phyloP scores from a whole-genome alignment of 352 stramenopile genomes.

The Phytophthora multivora region DNA sequence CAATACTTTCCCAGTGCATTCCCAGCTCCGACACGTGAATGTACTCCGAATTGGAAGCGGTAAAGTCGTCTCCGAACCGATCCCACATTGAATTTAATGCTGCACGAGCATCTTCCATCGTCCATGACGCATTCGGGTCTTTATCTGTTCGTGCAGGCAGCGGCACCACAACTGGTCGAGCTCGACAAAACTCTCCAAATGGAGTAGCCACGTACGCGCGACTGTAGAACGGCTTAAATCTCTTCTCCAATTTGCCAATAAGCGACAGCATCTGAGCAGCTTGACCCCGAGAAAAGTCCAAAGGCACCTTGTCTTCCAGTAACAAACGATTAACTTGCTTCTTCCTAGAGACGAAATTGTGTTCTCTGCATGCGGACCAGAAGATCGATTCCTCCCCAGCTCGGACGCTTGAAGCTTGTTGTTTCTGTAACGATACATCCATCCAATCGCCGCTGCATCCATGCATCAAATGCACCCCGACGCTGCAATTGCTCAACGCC shows the following conservation, averaged over 20 bases:
- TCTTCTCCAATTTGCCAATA: conserved; percentile 28
- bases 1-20: conserved; percentile 58
- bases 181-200: conserved; percentile 40
- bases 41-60: conserved; percentile 29
- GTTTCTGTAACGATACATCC: conserved; percentile 28
- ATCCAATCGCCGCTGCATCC: conserved; percentile 38
- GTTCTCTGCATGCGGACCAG: conserved; percentile 24
- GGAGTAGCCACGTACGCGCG: conserved; percentile 29
- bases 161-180: conserved; percentile 33
- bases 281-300: conserved; percentile 28
- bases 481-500: conserved; percentile 31
- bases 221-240: conserved; percentile 35
- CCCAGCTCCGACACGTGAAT: conserved; percentile 55
- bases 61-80: conserved; percentile 47
- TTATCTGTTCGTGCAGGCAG: conserved; percentile 16
- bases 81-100: conserved; percentile 35
- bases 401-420: conserved; percentile 10
- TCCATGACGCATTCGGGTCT: conserved; percentile 16
- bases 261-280: conserved; percentile 37
- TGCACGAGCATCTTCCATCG: conserved; percentile 26
- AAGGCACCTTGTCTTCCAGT: conserved; percentile 24
- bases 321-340: conserved; percentile 31
- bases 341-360: conserved; percentile 19
- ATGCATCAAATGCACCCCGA: conserved; percentile 37
- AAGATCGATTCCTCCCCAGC: conserved; percentile 14